Base-by-base conservation (phyloP, 2,329 filamentous ascomycete genomes). In the Calycina herbarum region DNA sequence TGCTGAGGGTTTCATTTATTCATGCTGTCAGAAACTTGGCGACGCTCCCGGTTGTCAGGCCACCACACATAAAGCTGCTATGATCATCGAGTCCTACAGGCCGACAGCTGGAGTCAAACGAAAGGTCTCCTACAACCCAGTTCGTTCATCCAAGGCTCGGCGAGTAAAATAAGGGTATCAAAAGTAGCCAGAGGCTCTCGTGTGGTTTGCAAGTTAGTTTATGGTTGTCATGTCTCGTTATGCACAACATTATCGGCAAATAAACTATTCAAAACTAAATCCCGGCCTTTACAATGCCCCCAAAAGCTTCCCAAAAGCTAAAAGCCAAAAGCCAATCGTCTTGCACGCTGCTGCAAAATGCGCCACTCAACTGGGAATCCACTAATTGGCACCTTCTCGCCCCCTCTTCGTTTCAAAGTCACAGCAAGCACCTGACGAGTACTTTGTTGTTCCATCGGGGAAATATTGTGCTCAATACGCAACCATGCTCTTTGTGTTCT, bases 361-460 rank as follows among this genome's bases (percentile, higher is more conserved):
- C 27, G 20, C 54, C 54, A 57, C 29, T 57, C 27, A 3, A 57
- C 54, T 57, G 54, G 54, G 7, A 57, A 57, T 1, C 54, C 54
- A 33, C 54, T 57, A 17, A 57, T 57, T 5, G 54, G 54, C 24
- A 29, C 27, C 6, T 54, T 54, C 11, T n/a, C 54, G 3, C 15
- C 15, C 17, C 29, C 27, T 7, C 54, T 33, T 11, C 60, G 60
- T 38, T 45, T 56, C 17, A 62, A 31, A 10, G 48, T 62, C 10
- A 62, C 60, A 5, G 31, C 60, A 35, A 62, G 45, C 5, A 62
- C 60, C 48, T 56, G 60, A 11, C 51, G 29, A 20, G 60, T 35
- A 3, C 48, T 35, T n/a, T 40, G 60, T 17, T 35, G 6, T 33
- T 62, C 60, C n/a, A 57, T 7, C 8, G 60, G 31, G 8, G 42